Conservation (phyloP, 768 basidiomycete genomes). For the Hebeloma cylindrosporum region DNA sequence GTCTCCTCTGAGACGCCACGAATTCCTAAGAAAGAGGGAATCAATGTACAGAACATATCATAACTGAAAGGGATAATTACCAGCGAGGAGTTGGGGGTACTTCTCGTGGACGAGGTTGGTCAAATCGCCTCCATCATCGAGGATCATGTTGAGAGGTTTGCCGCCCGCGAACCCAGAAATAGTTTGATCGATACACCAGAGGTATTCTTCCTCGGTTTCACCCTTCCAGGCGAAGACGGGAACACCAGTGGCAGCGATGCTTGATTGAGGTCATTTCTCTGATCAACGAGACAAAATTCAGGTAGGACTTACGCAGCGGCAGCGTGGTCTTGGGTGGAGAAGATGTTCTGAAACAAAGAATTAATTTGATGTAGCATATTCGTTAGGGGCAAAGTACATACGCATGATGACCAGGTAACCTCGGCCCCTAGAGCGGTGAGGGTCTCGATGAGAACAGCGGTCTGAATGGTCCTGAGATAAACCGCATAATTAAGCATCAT, state of each 20-base stretch:
- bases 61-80: constrained; percentile 39
- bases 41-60: constrained; percentile 3
- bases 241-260: constrained; percentile 96
- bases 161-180: constrained; percentile 83
- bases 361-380: neutral
- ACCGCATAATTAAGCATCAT: constrained; percentile 8
- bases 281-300: constrained; percentile 1
- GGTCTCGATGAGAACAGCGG: constrained; percentile 98
- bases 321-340: constrained; percentile 99
- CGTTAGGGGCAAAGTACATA: constrained; percentile 38
- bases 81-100: constrained; percentile 84
- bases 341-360: constrained; percentile 75
- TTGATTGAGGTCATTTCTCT: constrained; percentile 26
- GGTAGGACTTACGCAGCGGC: constrained; percentile 80
- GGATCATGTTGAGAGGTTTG: constrained; percentile 93
- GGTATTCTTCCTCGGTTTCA: constrained; percentile 98
- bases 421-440: constrained; percentile 93
- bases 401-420: constrained; percentile 98
- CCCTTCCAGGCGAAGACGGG: constrained; percentile 99
- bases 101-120: constrained; percentile 95
- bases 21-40: constrained; percentile 53
- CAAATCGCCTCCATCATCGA: constrained; percentile 98
- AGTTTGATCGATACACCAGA: constrained; percentile 98
- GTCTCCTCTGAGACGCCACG: constrained; percentile 98
- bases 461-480: constrained; percentile 87